Conservation (phyloP, 495 filamentous ascomycete genomes). For the Penicillium daleae region DNA sequence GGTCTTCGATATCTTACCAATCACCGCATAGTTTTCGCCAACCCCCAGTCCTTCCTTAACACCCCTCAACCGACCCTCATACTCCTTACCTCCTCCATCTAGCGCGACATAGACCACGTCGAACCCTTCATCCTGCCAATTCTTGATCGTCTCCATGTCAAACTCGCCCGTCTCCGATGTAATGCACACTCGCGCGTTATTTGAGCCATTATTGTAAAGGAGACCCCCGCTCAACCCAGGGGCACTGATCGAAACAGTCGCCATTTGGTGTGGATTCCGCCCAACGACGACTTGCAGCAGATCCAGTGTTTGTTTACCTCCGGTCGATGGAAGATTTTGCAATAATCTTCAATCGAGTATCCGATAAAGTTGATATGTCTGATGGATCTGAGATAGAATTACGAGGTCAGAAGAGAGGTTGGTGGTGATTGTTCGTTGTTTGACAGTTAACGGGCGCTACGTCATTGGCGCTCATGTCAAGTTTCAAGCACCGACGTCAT, state of each 20-base stretch:
- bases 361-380: background rate
- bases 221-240: constrained; percentile 41
- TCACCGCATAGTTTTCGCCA: constrained; percentile 53
- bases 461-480: constrained; percentile 23
- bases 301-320: background rate
- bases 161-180: constrained; percentile 66
- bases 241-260: constrained; percentile 45
- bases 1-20: constrained; percentile 38
- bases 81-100: constrained; percentile 56
- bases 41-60: constrained; percentile 51
- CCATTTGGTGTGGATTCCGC: constrained; percentile 30
- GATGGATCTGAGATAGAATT: background rate
- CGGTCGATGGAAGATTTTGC: background rate
- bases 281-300: background rate
- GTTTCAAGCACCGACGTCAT: constrained; percentile 23
- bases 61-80: constrained; percentile 48
- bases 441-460: constrained; percentile 24
- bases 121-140: constrained; percentile 72
- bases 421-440: constrained; percentile 3
- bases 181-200: constrained; percentile 62
- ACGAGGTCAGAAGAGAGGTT: background rate
- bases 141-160: constrained; percentile 56
- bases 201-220: constrained; percentile 44
- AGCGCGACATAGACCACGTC: constrained; percentile 63
- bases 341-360: constrained; percentile 3